Percentiles rank a stretch among this genome's conserved stretches.
phyloP scores from a whole-genome alignment of 148 eudicot genomes.

The Rhododendron molle region DNA sequence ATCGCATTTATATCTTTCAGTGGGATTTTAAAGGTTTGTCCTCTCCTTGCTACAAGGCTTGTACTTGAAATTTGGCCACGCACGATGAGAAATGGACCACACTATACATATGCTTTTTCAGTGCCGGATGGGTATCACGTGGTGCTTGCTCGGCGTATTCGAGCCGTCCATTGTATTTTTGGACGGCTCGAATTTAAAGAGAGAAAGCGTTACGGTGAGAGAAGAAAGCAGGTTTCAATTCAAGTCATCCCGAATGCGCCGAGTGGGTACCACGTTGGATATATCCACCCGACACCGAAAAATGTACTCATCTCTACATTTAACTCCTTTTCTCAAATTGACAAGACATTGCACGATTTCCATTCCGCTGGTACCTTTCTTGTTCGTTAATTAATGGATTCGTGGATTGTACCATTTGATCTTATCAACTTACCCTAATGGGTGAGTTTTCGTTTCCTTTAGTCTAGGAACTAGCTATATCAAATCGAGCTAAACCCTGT shows the following conservation, averaged over 20 bases:
- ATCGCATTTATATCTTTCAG: neutral
- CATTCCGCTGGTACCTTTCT: neutral
- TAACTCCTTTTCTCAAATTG: neutral
- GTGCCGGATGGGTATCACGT: too few relatives aligned
- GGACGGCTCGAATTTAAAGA: too few relatives aligned
- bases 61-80: neutral
- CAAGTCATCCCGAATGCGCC: too few relatives aligned
- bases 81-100: neutral
- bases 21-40: neutral
- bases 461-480: neutral
- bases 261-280: too few relatives aligned
- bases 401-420: neutral
- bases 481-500: neutral
- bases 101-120: neutral
- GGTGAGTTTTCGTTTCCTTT: neutral
- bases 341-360: neutral
- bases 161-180: too few relatives aligned
- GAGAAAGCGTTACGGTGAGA: too few relatives aligned
- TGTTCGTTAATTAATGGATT: neutral
- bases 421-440: neutral
- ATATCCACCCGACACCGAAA: too few relatives aligned
- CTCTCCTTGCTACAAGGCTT: neutral
- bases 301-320: neutral
- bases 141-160: too few relatives aligned
- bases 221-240: too few relatives aligned